These are phyloP conservation scores for Pichia phayaonensis DNA, from an alignment of 805 yeast genomes.

Conservation along the genomic window DNA sequence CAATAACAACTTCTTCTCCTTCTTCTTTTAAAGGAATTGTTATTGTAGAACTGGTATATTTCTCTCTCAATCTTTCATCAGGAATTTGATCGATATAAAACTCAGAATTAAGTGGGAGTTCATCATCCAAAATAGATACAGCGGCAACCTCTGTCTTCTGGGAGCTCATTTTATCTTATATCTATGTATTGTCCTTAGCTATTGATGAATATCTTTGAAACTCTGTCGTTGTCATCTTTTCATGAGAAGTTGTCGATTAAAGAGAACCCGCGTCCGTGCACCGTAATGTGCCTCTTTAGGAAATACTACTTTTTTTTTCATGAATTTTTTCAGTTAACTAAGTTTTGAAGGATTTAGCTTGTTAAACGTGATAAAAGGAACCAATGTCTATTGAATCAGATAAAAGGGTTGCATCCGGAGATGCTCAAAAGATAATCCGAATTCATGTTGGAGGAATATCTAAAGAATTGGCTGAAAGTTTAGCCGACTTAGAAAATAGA, in stretches of 20 bases:
- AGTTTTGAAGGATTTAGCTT: neutral
- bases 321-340: neutral
- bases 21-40: conserved; percentile 65
- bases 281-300: conserved; percentile 1
- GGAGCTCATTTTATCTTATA: conserved; percentile 1
- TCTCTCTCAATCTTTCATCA: conserved; percentile 17
- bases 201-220: neutral
- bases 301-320: neutral
- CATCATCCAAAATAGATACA: conserved; percentile 9
- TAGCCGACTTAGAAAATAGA: conserved; percentile 43
- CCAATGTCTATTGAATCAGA: neutral
- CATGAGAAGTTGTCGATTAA: neutral
- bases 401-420: neutral
- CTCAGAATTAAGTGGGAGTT: conserved; percentile 19
- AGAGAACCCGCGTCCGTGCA: neutral
- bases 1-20: conserved; percentile 81
- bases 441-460: conserved; percentile 69
- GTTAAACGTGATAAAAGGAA: neutral
- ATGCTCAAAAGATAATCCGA: conserved; percentile 1
- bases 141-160: neutral
- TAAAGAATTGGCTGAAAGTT: conserved; percentile 36
- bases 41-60: conserved; percentile 20
- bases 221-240: neutral
- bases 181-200: neutral
- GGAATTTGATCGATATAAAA: conserved; percentile 20